phyloP scores from a whole-genome alignment of 2,329 filamentous ascomycete species.

The Taxawa tesnikishii region DNA sequence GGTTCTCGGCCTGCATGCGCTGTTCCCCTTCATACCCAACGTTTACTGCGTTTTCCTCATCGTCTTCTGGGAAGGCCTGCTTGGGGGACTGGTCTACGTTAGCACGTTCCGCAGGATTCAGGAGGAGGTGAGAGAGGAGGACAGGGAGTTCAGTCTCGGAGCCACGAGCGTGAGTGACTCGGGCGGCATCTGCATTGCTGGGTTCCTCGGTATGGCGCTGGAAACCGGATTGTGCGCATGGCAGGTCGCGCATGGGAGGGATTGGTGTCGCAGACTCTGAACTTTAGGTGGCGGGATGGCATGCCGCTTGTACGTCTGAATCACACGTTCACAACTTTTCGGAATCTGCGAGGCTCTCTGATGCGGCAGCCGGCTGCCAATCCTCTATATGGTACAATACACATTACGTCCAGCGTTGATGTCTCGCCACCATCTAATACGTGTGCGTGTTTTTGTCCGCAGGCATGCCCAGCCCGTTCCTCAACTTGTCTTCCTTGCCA shows the following conservation, averaged over 20 bases:
- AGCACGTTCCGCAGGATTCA: constrained; percentile 93
- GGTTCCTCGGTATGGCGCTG: constrained; percentile 69
- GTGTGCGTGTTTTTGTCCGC: constrained; percentile 7
- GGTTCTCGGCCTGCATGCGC: constrained; percentile 61
- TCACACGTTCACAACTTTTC: too few species aligned
- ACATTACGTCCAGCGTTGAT: too few species aligned
- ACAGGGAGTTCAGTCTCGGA: constrained; percentile 82
- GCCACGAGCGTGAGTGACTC: constrained; percentile 90
- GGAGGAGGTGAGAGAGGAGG: constrained; percentile 61
- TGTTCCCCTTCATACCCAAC: constrained; percentile 70
- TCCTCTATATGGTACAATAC: too few species aligned
- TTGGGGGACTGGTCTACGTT: constrained; percentile 88
- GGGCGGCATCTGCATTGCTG: constrained; percentile 78
- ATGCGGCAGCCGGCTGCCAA: too few species aligned
- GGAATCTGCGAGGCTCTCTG: too few species aligned
- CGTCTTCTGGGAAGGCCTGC: constrained; percentile 86
- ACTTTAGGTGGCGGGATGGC: too few species aligned
- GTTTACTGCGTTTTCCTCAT: constrained; percentile 78
- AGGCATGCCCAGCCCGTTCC: constrained; percentile 38
- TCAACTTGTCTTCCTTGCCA: constrained; percentile 48
- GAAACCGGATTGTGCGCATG: constrained; percentile 73
- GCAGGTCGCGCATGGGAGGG: constrained; percentile 69
- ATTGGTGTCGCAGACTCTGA: constrained; percentile 44
- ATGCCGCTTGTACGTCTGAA: too few species aligned
- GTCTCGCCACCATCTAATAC: constrained; percentile 2